phyloP scores from a whole-genome alignment of 371 early-diverging fungal species.

The Cokeromyces recurvatus region DNA sequence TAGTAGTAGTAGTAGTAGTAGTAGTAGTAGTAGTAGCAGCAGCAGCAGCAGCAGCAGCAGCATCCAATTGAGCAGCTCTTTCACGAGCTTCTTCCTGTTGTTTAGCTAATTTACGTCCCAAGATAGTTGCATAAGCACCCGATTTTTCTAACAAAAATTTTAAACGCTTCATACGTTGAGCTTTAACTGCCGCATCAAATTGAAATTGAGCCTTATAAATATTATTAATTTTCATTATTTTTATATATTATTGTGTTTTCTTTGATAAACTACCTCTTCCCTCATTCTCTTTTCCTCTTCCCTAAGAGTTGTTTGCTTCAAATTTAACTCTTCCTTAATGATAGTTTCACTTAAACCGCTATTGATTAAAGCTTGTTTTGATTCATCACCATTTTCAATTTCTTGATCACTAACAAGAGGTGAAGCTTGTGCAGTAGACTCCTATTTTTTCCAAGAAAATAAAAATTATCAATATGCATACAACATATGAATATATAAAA shows the following conservation, averaged over 20 bases:
- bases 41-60: constrained; percentile 15
- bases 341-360: constrained; percentile 26
- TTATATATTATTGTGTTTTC: not conserved
- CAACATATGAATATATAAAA: not conserved
- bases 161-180: constrained; percentile 71
- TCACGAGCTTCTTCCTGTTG: constrained; percentile 71
- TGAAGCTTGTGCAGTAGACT: constrained; percentile 9
- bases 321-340: constrained; percentile 46
- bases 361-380: constrained; percentile 28
- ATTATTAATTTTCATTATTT: not conserved
- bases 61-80: constrained; percentile 37
- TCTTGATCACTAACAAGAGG: constrained; percentile 19
- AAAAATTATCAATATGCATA: not conserved
- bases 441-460: constrained; percentile 3
- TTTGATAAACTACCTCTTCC: constrained; percentile 49
- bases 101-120: constrained; percentile 71
- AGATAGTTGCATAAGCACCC: constrained; percentile 76
- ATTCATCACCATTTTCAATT: constrained; percentile 9
- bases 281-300: constrained; percentile 46
- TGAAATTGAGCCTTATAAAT: constrained; percentile 51
- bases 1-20: constrained; percentile 6
- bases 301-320: constrained; percentile 36
- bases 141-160: constrained; percentile 81
- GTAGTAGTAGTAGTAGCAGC: constrained; percentile 5
- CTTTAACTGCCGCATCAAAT: constrained; percentile 54